phyloP scores from a whole-genome alignment of 2,329 filamentous ascomycete species.

The Chalaropsis thielavioides region DNA sequence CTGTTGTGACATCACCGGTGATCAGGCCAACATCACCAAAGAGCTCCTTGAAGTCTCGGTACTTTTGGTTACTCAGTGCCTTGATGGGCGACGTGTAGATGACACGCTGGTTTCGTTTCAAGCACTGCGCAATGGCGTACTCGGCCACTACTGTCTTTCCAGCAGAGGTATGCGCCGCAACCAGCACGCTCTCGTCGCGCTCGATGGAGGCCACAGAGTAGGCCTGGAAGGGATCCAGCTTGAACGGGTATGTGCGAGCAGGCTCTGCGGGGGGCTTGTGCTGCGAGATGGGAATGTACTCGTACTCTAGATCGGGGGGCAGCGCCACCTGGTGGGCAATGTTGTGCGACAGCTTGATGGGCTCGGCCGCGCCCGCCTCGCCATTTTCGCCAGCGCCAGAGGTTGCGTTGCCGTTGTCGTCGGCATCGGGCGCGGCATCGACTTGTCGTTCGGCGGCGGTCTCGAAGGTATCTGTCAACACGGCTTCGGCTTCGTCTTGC shows the following conservation, averaged over 20 bases:
- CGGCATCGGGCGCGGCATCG: conserved; percentile 13
- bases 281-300: conserved; percentile 86
- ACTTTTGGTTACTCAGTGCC: conserved; percentile 96
- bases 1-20: conserved; percentile 98
- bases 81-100: conserved; percentile 99
- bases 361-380: conserved; percentile 36
- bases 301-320: conserved; percentile 84
- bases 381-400: not conserved
- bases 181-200: conserved; percentile 86
- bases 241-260: conserved; percentile 73
- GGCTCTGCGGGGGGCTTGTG: conserved; percentile 83
- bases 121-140: conserved; percentile 92
- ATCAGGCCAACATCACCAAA: conserved; percentile 96
- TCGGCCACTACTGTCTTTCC: conserved; percentile 98
- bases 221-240: conserved; percentile 93
- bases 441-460: conserved; percentile 89
- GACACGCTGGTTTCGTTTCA: conserved; percentile 94
- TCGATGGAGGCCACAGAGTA: conserved; percentile 90
- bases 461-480: conserved; percentile 86
- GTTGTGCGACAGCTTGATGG: conserved; percentile 83
- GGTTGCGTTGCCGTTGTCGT: conserved; percentile 7
- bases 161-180: conserved; percentile 92
- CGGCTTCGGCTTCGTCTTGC: conserved; percentile 49
- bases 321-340: conserved; percentile 96
- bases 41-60: conserved; percentile 85